Percentiles rank a stretch among this genome's conserved stretches.
Conservation (phyloP, 108 stramenopile genomes). For the Skeletonema menzelii region DNA sequence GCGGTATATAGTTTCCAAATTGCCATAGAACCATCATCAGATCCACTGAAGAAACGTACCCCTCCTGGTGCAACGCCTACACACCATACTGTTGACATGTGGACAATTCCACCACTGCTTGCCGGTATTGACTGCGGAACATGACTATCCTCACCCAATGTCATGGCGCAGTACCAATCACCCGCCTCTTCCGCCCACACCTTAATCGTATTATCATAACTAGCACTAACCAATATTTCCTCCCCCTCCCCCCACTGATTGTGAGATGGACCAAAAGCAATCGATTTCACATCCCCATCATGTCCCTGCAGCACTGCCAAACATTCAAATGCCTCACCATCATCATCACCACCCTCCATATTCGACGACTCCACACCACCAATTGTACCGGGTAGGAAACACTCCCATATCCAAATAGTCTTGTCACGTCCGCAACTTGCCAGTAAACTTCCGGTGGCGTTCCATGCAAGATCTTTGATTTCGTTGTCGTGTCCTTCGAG, state of each 20-base stretch:
- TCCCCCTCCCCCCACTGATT: slow-evolving; percentile 82
- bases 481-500: slow-evolving; percentile 94
- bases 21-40: slow-evolving; percentile 71
- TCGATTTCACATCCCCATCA: slow-evolving; percentile 94
- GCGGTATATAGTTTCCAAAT: slow-evolving; percentile 76
- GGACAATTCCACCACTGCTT: slow-evolving; percentile 31
- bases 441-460: slow-evolving; percentile 81
- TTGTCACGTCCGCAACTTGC: slow-evolving; percentile 98
- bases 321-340: slow-evolving; percentile 88
- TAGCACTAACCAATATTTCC: slow-evolving; percentile 78
- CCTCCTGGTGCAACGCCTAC: slow-evolving; percentile 79
- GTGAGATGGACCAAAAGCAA: slow-evolving; percentile 84
- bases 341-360: slow-evolving; percentile 23
- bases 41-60: slow-evolving; percentile 77
- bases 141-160: slow-evolving; percentile 34
- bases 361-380: slow-evolving; percentile 47
- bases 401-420: slow-evolving; percentile 98
- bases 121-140: slow-evolving; percentile 7
- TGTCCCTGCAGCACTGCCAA: slow-evolving; percentile 93
- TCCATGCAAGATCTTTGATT: slow-evolving; percentile 92
- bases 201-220: slow-evolving; percentile 93
- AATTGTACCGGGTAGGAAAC: slow-evolving; percentile 69
- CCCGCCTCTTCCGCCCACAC: slow-evolving; percentile 96
- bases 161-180: slow-evolving; percentile 94
- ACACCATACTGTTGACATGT: slow-evolving; percentile 90